Conservation (phyloP, 2,329 filamentous ascomycete genomes). For the Parastagonospora avenae region DNA sequence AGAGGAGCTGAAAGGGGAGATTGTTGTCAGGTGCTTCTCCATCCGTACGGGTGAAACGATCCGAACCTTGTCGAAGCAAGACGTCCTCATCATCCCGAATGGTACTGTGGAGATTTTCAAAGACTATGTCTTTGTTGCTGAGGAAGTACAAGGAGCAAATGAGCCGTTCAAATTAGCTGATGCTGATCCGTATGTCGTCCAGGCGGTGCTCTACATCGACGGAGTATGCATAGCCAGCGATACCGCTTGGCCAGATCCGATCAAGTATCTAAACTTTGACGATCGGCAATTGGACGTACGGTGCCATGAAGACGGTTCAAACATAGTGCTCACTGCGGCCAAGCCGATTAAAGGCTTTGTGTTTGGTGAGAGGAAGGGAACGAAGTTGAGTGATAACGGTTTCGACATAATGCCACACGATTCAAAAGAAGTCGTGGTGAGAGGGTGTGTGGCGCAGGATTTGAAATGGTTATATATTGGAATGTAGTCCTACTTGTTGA, state of each 20-base stretch:
- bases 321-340: conserved; percentile 51
- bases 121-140: conserved; percentile 33
- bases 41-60: conserved; percentile 59
- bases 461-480: too few relatives aligned
- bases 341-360: conserved; percentile 64
- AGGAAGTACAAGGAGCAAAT: not conserved
- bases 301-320: conserved; percentile 40
- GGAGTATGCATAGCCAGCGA: conserved; percentile 57
- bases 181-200: conserved; percentile 59
- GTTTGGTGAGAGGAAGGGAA: conserved; percentile 43
- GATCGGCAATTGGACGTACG: conserved; percentile 52
- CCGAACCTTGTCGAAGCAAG: conserved; percentile 49
- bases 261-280: conserved; percentile 62
- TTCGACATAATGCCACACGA: conserved; percentile 12
- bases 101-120: conserved; percentile 59
- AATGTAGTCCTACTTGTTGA: too few relatives aligned
- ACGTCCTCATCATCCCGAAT: conserved; percentile 56
- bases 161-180: conserved; percentile 52
- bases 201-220: conserved; percentile 57
- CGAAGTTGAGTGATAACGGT: conserved; percentile 32
- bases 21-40: conserved; percentile 59
- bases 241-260: conserved; percentile 64
- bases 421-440: too few relatives aligned
- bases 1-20: conserved; percentile 50
- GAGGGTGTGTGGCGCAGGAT: too few relatives aligned